Conservation (phyloP, 2,329 filamentous ascomycete genomes). For the Apiospora aurea region DNA sequence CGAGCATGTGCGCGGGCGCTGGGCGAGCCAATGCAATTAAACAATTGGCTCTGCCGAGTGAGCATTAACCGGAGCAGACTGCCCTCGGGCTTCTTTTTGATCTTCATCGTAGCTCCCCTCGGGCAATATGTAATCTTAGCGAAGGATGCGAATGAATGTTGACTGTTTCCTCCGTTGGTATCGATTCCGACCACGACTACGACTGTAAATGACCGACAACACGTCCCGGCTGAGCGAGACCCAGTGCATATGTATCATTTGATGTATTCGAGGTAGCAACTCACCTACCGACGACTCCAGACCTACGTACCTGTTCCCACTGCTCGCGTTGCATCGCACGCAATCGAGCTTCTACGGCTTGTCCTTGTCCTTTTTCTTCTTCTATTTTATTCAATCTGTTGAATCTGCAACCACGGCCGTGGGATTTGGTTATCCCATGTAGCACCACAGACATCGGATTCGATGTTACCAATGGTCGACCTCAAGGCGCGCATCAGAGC, state of each 20-base stretch:
- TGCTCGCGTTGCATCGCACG: slow-evolving; percentile 6
- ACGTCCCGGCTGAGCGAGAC: neutral
- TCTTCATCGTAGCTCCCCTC: slow-evolving; percentile 18
- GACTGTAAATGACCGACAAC: slow-evolving; percentile 4
- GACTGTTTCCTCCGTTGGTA: slow-evolving; percentile 1
- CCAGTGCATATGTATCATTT: neutral
- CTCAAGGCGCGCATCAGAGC: slow-evolving; percentile 31
- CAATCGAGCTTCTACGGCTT: neutral
- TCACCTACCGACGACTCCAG: slow-evolving; percentile 3
- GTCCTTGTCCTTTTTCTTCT: slow-evolving; percentile 12
- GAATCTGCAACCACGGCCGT: slow-evolving; percentile 2
- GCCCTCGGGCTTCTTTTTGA: slow-evolving; percentile 16
- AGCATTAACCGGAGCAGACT: slow-evolving; percentile 9
- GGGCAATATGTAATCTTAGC: slow-evolving; percentile 7
- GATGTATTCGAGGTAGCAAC: slow-evolving; percentile 10
- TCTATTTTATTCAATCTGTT: neutral
- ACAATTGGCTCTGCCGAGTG: slow-evolving; percentile 10
- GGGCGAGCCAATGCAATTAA: slow-evolving; percentile 18
- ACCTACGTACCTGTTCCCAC: slow-evolving; percentile 8
- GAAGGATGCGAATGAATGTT: slow-evolving; percentile 15
- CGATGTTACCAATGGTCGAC: slow-evolving; percentile 27
- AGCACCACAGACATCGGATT: slow-evolving; percentile 21
- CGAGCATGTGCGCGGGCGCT: neutral
- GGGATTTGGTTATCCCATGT: slow-evolving; percentile 25
- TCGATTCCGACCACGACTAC: neutral